Evolutionary conservation across 2,329 filamentous ascomycete species (phyloP).

Genomic region (Claviceps sp.): DNA sequence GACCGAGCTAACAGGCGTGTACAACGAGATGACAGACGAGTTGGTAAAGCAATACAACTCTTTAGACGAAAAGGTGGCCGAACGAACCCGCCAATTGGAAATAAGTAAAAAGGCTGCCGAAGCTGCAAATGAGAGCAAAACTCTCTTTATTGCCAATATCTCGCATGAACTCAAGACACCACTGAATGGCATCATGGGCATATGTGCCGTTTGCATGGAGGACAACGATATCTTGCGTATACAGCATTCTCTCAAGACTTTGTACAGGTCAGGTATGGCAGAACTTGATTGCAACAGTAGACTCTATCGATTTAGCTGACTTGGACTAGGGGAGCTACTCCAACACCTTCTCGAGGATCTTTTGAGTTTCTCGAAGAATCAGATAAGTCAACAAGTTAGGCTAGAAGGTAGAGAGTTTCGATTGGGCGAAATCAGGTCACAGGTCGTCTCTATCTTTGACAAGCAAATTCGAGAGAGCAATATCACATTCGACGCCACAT

Average conservation of each 20-base stretch:
- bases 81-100: slow-evolving; percentile 73
- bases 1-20: slow-evolving; percentile 71
- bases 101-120: slow-evolving; percentile 85
- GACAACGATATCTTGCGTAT: slow-evolving; percentile 68
- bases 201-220: slow-evolving; percentile 87
- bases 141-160: slow-evolving; percentile 93
- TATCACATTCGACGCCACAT: slow-evolving; percentile 61
- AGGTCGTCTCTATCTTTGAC: slow-evolving; percentile 76
- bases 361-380: slow-evolving; percentile 87
- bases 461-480: slow-evolving; percentile 73
- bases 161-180: slow-evolving; percentile 81
- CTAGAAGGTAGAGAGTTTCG: slow-evolving; percentile 79
- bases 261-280: slow-evolving; percentile 46
- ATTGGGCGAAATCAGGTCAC: slow-evolving; percentile 69
- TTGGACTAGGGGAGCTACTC: slow-evolving; percentile 48
- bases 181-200: slow-evolving; percentile 87
- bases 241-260: slow-evolving; percentile 71
- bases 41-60: slow-evolving; percentile 74
- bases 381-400: slow-evolving; percentile 72
- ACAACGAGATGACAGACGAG: slow-evolving; percentile 91
- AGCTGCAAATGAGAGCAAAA: slow-evolving; percentile 94
- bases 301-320: background rate
- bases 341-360: slow-evolving; percentile 81
- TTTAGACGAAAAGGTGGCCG: slow-evolving; percentile 71
- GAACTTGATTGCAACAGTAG: background rate